Conservation (phyloP, 805 yeast species). For the Suhomyces canberraensis region DNA sequence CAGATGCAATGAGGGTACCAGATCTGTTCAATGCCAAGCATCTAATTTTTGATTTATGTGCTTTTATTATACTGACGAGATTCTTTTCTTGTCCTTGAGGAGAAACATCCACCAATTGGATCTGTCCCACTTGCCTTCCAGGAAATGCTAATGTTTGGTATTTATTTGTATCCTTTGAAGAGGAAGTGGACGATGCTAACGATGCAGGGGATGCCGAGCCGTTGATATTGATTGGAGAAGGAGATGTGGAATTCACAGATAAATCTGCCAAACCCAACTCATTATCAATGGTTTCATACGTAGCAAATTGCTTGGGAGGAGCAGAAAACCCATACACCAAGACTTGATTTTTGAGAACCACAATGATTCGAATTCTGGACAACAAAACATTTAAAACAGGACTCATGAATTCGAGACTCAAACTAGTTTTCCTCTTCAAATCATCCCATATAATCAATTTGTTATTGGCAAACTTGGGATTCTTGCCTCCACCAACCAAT, state of each 20-base stretch:
- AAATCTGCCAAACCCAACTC: conserved; percentile 63
- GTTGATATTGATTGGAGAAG: not conserved
- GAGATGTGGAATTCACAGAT: conserved; percentile 25
- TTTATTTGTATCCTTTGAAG: conserved; percentile 16
- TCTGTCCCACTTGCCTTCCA: conserved; percentile 69
- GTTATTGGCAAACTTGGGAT: conserved; percentile 74
- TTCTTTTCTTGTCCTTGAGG: conserved; percentile 62
- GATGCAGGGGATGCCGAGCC: conserved; percentile 7
- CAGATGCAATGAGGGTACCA: conserved; percentile 73
- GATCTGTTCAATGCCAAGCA: conserved; percentile 60
- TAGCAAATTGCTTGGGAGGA: conserved; percentile 65
- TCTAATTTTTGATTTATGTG: conserved; percentile 67
- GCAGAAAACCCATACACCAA: conserved; percentile 77
- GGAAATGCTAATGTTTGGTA: conserved; percentile 71
- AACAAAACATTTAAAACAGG: conserved; percentile 73
- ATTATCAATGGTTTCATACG: conserved; percentile 65
- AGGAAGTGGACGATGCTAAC: conserved; percentile 6
- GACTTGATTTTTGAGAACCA: conserved; percentile 64
- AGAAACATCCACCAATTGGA: conserved; percentile 74
- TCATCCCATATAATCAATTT: conserved; percentile 92
- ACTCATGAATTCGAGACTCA: conserved; percentile 70
- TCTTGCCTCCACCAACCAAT: conserved; percentile 83
- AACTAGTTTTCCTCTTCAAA: conserved; percentile 67
- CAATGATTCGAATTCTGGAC: conserved; percentile 73
- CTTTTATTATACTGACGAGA: conserved; percentile 66